A percentile compares a stretch with the other conserved stretches of the same genome.
Evolutionary conservation across 306 rosid species (phyloP).

Genomic region (Alnus glutinosa): DNA sequence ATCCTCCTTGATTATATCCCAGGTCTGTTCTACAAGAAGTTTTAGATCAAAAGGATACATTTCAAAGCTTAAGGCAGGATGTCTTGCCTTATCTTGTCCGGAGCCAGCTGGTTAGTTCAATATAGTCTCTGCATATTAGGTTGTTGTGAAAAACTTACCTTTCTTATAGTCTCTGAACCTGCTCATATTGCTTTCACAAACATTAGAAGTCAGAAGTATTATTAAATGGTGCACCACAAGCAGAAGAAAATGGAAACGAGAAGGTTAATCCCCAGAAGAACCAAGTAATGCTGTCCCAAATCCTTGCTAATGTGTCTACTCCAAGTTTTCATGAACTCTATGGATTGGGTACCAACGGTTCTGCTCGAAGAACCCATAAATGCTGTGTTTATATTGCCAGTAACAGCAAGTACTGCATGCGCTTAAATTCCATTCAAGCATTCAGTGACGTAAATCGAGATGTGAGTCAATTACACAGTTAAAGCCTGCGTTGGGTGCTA

Average conservation of each 20-base stretch:
- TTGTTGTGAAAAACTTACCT: constrained; percentile 18
- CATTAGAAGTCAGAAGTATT: constrained; percentile 75
- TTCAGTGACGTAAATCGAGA: constrained; percentile 89
- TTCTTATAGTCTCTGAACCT: constrained; percentile 35
- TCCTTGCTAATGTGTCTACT: constrained; percentile 76
- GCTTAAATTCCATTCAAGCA: constrained; percentile 89
- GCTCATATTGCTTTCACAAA: constrained; percentile 41
- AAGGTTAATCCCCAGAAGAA: constrained; percentile 63
- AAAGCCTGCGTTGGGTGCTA: constrained; percentile 13
- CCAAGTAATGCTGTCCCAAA: constrained; percentile 59
- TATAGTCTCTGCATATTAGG: constrained; percentile 30
- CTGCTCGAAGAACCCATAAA: constrained; percentile 67
- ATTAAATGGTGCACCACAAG: constrained; percentile 56
- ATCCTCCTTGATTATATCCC: constrained; percentile 29
- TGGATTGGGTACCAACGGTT: constrained; percentile 49
- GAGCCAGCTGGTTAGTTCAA: constrained; percentile 84
- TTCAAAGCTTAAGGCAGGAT: constrained; percentile 82
- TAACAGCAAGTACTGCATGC: constrained; percentile 75
- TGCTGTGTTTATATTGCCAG: constrained; percentile 91
- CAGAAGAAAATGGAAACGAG: constrained; percentile 76
- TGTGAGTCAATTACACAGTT: constrained; percentile 55
- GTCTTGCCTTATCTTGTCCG: constrained; percentile 96
- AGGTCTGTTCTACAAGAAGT: constrained; percentile 90
- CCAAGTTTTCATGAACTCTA: constrained; percentile 68
- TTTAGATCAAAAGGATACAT: constrained; percentile 62